Evolutionary conservation across 148 eudicot species (phyloP).

Genomic region (Suaeda aralocaspica): DNA sequence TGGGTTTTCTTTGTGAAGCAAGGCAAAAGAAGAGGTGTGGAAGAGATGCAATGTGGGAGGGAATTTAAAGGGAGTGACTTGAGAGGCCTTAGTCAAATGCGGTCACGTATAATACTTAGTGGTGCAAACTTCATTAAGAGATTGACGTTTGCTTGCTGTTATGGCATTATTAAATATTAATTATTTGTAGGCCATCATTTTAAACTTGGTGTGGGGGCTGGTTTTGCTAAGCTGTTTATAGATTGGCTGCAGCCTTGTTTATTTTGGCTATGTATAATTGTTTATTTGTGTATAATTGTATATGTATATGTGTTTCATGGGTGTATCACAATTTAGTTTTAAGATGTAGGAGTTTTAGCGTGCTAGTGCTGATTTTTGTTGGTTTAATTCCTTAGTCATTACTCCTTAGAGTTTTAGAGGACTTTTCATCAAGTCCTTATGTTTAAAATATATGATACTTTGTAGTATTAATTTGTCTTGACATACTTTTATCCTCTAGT

Average conservation of each 20-base stretch:
- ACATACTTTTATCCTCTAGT: too few relatives aligned
- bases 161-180: constrained; percentile 19
- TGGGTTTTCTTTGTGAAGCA: constrained; percentile 11
- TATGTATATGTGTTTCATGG: constrained; percentile 7
- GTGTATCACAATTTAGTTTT: constrained; percentile 13
- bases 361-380: background rate
- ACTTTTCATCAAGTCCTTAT: too few relatives aligned
- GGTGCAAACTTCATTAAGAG: constrained; percentile 18
- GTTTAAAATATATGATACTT: too few relatives aligned
- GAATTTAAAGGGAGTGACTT: constrained; percentile 38
- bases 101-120: constrained; percentile 25
- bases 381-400: too few relatives aligned
- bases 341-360: constrained; percentile 12
- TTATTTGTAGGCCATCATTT: constrained; percentile 23
- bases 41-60: constrained; percentile 22
- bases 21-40: constrained; percentile 17
- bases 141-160: constrained; percentile 19
- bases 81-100: constrained; percentile 28
- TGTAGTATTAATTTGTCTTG: too few relatives aligned
- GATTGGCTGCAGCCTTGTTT: constrained; percentile 19
- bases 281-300: background rate
- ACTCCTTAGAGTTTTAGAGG: too few relatives aligned
- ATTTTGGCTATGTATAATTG: background rate
- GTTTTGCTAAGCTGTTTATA: constrained; percentile 18
- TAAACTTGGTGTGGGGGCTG: constrained; percentile 26